These are phyloP conservation scores for Sphaerostilbella broomeana DNA, from an alignment of 2,329 filamentous ascomycete genomes.

Conservation along the genomic window DNA sequence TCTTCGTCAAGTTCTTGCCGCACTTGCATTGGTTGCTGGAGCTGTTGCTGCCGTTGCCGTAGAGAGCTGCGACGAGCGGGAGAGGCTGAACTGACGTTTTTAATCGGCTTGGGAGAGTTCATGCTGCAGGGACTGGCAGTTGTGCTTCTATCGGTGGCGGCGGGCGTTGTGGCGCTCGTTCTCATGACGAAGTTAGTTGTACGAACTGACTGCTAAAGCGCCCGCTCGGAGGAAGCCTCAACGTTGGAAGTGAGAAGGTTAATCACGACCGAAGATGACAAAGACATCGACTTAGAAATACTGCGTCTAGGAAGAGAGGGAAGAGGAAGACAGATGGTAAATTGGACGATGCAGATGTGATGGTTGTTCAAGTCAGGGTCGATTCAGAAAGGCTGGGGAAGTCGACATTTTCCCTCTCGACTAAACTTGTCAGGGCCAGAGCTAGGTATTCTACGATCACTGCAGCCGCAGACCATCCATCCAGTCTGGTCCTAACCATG, in stretches of 20 bases:
- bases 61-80: no score
- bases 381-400: not conserved
- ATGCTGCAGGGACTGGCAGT: no score
- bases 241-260: no score
- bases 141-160: no score
- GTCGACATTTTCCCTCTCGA: not conserved
- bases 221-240: no score
- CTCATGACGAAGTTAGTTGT: no score
- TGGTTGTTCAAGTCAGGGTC: not conserved
- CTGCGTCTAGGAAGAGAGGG: not conserved
- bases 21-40: constrained; percentile 4
- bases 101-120: no score
- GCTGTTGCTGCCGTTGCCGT: constrained; percentile 7
- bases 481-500: not conserved
- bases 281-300: not conserved
- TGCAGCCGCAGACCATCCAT: constrained; percentile 1
- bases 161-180: no score
- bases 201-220: no score
- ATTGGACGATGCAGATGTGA: not conserved
- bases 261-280: not conserved
- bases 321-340: not conserved
- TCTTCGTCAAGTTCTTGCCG: constrained; percentile 7
- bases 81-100: no score
- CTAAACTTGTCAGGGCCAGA: no score
- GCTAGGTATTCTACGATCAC: constrained; percentile 7